Conservation (phyloP, 352 stramenopile genomes). For the Phytophthora boehmeriae region DNA sequence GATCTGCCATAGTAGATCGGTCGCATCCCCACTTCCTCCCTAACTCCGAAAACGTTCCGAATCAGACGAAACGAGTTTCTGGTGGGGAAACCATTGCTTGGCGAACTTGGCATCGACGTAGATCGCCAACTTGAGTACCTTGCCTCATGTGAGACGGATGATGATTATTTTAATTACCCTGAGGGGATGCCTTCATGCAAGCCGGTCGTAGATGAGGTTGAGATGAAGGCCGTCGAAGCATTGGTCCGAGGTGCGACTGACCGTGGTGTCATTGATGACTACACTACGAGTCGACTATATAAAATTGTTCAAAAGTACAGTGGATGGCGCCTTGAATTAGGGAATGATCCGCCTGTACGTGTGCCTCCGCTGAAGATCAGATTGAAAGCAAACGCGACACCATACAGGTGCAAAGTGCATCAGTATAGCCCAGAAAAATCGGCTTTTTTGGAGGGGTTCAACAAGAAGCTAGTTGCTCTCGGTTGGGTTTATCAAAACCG, state of each 20-base stretch:
- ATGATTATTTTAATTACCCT: not conserved
- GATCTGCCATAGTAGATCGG: too few species aligned
- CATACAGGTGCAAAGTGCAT: constrained; percentile 14
- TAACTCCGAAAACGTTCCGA: too few species aligned
- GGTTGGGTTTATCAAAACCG: constrained; percentile 27
- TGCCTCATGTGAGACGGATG: not conserved
- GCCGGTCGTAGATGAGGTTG: not conserved
- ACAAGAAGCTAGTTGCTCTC: constrained; percentile 12
- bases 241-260: not conserved
- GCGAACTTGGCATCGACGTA: not conserved
- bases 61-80: constrained; percentile 1
- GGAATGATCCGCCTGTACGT: constrained; percentile 19
- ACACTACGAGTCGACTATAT: not conserved
- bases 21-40: too few species aligned
- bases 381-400: constrained; percentile 8
- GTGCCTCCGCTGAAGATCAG: too few species aligned
- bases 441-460: constrained; percentile 16
- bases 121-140: not conserved
- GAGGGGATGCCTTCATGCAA: not conserved
- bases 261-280: not conserved
- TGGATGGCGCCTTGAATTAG: constrained; percentile 17
- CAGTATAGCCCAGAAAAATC: constrained; percentile 16
- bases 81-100: not conserved
- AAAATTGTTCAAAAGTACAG: not conserved
- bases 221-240: not conserved